Base-by-base conservation (phyloP, 176 grass and related monocot genomes). In the Lolium multiflorum region DNA sequence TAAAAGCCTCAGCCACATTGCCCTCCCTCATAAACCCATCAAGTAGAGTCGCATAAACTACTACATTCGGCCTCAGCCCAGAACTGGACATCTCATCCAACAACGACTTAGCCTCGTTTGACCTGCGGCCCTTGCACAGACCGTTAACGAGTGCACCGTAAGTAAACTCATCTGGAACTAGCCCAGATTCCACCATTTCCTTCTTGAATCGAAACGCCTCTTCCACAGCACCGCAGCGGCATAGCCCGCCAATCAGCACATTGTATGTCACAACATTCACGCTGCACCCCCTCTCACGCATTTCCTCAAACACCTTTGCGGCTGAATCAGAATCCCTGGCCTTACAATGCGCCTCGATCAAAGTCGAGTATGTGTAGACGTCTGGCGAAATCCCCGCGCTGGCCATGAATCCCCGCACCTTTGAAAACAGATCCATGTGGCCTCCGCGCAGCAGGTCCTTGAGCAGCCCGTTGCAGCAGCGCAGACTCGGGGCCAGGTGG, bases 11-110 rank as follows among this genome's bases (percentile, higher is more conserved):
- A 67, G 90, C 50, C 4, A 58, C 38, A 79, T 89, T 81, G 26
- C 92, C 88, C 80, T 92, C 88, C 91, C 85, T 86, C 79, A 89
- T 88, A 85, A 92, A 94, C 51, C 92, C 94, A 69, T 97, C 90
- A 63, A 94, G 77, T 9, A 97, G 87, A 68, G 88, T 88, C 22
- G 76, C 71, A 88, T 97, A 97, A 50, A 90, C 76, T 55, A 88
- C 71, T 22, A 92, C 50, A 46, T 88, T 74, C 84, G 81, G 89
- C 31, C 48, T 73, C 61, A 90, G n/a, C 20, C 83, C 88, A 55
- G 75, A 50, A 50, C 25, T 64, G 71, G 48, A 83, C 88, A 97
- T 97, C 69, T 97, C 90, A 5, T 85, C 79, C 47, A 97, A 81
- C 83, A 97, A 79, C 24, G 28, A 62, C 72, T 85, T 93, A 38